These are phyloP conservation scores for Leccinellum luteum DNA, from an alignment of 768 basidiomycete genomes.

Conservation along the genomic window DNA sequence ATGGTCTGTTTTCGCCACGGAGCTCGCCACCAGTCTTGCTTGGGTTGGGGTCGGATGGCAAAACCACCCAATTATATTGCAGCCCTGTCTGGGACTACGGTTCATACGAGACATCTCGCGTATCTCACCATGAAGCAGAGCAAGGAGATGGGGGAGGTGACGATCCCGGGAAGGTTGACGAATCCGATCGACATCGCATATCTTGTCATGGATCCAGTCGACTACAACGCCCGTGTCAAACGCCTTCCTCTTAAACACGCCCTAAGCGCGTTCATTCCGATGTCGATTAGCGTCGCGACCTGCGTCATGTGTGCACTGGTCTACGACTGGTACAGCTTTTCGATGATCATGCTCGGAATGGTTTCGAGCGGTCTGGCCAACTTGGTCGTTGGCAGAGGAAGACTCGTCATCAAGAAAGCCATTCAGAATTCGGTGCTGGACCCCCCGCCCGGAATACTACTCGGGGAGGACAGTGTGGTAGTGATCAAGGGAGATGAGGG, in stretches of 20 bases:
- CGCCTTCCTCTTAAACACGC: slow-evolving; percentile 1
- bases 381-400: slow-evolving; percentile 24
- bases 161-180: slow-evolving; percentile 21
- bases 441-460: slow-evolving; percentile 25
- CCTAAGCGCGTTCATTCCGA: slow-evolving; percentile 21
- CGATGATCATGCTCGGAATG: slow-evolving; percentile 32
- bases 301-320: slow-evolving; percentile 24
- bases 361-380: slow-evolving; percentile 28
- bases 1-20: slow-evolving; percentile 21
- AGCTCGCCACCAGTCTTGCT: slow-evolving; percentile 18
- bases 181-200: slow-evolving; percentile 18
- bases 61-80: slow-evolving; percentile 23
- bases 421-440: slow-evolving; percentile 14
- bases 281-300: slow-evolving; percentile 15
- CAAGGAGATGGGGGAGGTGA: slow-evolving; percentile 4
- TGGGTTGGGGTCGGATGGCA: slow-evolving; percentile 30
- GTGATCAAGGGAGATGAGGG: slow-evolving; percentile 26
- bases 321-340: slow-evolving; percentile 32
- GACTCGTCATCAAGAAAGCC: slow-evolving; percentile 16
- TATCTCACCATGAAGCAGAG: slow-evolving; percentile 19
- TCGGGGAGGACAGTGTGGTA: slow-evolving; percentile 16
- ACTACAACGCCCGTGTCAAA: slow-evolving; percentile 5
- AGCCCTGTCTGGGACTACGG: slow-evolving; percentile 23
- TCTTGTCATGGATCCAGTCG: slow-evolving; percentile 8
- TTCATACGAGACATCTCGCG: slow-evolving; percentile 22